Conservation (phyloP, 108 stramenopile genomes). For the Cyclostephanos tholiformis region DNA sequence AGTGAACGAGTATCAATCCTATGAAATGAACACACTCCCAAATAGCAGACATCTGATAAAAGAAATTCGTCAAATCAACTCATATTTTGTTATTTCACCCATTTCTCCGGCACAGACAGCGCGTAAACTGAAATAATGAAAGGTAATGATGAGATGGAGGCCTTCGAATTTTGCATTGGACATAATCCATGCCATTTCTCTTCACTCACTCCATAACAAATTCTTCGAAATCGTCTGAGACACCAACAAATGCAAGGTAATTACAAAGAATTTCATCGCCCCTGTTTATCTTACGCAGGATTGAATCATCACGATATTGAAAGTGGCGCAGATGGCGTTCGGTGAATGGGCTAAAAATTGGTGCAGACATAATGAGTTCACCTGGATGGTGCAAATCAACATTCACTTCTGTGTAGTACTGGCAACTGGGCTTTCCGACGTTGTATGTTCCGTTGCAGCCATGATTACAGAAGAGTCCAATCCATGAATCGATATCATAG, state of each 20-base stretch:
- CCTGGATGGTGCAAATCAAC: constrained; percentile 6
- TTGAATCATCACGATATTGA: constrained; percentile 2
- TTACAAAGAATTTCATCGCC: constrained; percentile 39
- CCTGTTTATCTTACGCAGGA: constrained; percentile 9
- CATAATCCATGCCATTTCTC: not conserved
- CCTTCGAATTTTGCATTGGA: not conserved
- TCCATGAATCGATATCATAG: constrained; percentile 28
- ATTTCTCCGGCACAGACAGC: no score
- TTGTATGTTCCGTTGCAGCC: constrained; percentile 46
- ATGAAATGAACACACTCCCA: no score
- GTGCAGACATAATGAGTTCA: not conserved
- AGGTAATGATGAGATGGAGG: not conserved
- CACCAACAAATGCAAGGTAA: constrained; percentile 21
- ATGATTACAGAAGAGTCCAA: constrained; percentile 32
- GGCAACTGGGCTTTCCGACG: not conserved
- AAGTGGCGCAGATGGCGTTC: constrained; percentile 23
- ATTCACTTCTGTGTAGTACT: constrained; percentile 13
- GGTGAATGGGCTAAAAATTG: constrained; percentile 7
- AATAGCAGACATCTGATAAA: no score
- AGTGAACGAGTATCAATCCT: no score
- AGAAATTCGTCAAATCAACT: no score
- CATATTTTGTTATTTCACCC: no score
- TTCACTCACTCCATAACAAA: constrained; percentile 4
- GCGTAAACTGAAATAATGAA: no score
- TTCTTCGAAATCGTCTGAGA: constrained; percentile 6